Evolutionary conservation across 495 filamentous ascomycete genomes (phyloP).

Genomic region (Glutinoglossum americanum): DNA sequence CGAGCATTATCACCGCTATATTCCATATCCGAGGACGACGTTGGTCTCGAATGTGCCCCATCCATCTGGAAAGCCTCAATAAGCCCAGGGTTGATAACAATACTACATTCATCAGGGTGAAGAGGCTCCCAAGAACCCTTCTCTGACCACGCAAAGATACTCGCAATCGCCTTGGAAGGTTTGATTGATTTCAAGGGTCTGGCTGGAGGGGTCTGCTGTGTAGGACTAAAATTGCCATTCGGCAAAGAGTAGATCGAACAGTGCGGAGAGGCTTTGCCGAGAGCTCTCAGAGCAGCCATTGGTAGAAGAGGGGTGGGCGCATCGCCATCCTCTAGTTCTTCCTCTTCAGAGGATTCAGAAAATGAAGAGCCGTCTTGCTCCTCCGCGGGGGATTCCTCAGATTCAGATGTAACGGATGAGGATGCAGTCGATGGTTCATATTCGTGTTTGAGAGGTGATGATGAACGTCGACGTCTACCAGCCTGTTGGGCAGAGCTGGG

Average conservation of each 20-base stretch:
- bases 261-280: slow-evolving; percentile 15
- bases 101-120: slow-evolving; percentile 49
- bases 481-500: slow-evolving; percentile 16
- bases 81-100: slow-evolving; percentile 62
- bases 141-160: slow-evolving; percentile 69
- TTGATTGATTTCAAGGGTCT: slow-evolving; percentile 20
- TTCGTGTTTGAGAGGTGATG: slow-evolving; percentile 93
- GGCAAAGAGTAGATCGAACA: slow-evolving; percentile 20
- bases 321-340: slow-evolving; percentile 30
- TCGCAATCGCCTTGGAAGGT: slow-evolving; percentile 45
- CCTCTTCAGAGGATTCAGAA: slow-evolving; percentile 33
- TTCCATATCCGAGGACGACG: background rate
- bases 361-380: slow-evolving; percentile 13
- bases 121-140: slow-evolving; percentile 65
- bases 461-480: slow-evolving; percentile 36
- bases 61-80: slow-evolving; percentile 62
- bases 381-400: slow-evolving; percentile 14
- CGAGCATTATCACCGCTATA: slow-evolving; percentile 16
- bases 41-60: slow-evolving; percentile 22
- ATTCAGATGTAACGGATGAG: slow-evolving; percentile 17
- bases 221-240: background rate
- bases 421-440: slow-evolving; percentile 81
- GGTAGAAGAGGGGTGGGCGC: slow-evolving; percentile 18
- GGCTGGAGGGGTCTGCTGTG: background rate
- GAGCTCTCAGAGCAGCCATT: slow-evolving; percentile 9